Evolutionary conservation across 2,329 filamentous ascomycete species (phyloP).

Genomic region (Teratosphaeriaceae sp.): DNA sequence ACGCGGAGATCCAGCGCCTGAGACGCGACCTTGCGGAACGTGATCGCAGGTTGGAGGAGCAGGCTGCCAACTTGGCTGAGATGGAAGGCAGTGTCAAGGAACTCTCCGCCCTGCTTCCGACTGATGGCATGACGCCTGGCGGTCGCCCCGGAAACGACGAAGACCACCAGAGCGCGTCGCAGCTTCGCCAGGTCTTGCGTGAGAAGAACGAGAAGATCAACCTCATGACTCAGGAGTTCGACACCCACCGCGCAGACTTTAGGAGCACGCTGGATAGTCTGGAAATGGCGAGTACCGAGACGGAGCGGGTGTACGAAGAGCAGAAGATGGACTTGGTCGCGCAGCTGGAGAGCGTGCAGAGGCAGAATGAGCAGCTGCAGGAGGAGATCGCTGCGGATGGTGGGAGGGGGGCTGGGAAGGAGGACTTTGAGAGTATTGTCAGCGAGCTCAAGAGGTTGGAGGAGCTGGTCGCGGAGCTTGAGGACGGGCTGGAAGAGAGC

Average conservation of each 20-base stretch:
- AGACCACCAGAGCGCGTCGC: constrained; percentile 29
- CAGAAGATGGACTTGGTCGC: constrained; percentile 79
- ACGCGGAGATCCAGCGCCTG: constrained; percentile 68
- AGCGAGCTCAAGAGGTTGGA: constrained; percentile 90
- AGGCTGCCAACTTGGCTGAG: constrained; percentile 72
- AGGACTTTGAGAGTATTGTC: constrained; percentile 88
- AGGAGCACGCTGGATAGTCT: constrained; percentile 93
- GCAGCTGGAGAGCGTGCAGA: constrained; percentile 65
- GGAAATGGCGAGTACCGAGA: constrained; percentile 92
- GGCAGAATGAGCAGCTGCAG: constrained; percentile 75
- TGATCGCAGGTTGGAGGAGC: constrained; percentile 82
- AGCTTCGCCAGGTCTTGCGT: constrained; percentile 73
- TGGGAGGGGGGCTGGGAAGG: constrained; percentile 55
- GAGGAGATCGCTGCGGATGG: constrained; percentile 46
- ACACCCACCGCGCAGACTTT: constrained; percentile 91
- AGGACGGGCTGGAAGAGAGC: constrained; percentile 93
- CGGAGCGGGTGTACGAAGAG: constrained; percentile 90
- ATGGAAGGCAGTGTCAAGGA: constrained; percentile 88
- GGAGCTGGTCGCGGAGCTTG: constrained; percentile 91
- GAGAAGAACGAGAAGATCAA: constrained; percentile 98
- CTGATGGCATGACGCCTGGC: constrained; percentile 42
- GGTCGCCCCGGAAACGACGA: constrained; percentile 53
- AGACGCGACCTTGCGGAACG: constrained; percentile 71
- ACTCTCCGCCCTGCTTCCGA: constrained; percentile 64
- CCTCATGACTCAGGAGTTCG: constrained; percentile 88